These are phyloP conservation scores for Pulveroboletus sp. DNA, from an alignment of 768 basidiomycete genomes.

Conservation along the genomic window DNA sequence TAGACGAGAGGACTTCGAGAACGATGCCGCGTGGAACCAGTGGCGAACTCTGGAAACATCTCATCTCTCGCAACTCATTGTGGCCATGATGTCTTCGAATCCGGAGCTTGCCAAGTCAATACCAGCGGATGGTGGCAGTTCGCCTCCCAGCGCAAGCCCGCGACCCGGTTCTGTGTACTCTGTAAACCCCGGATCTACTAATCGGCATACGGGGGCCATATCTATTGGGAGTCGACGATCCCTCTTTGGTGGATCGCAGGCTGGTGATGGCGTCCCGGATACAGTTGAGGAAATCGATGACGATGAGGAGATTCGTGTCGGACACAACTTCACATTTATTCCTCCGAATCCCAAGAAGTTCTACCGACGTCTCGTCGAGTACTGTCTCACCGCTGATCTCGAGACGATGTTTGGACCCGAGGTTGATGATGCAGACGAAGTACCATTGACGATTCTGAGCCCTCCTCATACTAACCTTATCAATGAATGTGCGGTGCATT, in stretches of 20 bases:
- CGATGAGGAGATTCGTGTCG: constrained; percentile 68
- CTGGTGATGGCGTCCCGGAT: constrained; percentile 30
- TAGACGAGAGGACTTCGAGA: constrained; percentile 80
- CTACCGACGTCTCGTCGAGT: constrained; percentile 80
- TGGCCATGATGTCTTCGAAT: constrained; percentile 80
- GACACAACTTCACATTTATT: constrained; percentile 83
- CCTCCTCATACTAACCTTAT: constrained; percentile 74
- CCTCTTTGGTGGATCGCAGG: constrained; percentile 35
- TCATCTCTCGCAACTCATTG: constrained; percentile 82
- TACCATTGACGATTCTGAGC: constrained; percentile 88
- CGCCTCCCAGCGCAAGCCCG: constrained; percentile 24
- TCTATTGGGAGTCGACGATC: constrained; percentile 72
- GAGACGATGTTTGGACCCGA: constrained; percentile 86
- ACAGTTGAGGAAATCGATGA: constrained; percentile 39
- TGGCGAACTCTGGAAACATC: constrained; percentile 82
- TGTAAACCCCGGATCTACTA: constrained; percentile 30
- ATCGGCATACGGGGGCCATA: constrained; percentile 50
- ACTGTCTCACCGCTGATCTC: constrained; percentile 79
- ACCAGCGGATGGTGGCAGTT: constrained; percentile 41
- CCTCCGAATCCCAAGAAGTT: constrained; percentile 82
- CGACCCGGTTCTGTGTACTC: constrained; percentile 61
- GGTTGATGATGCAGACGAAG: constrained; percentile 93
- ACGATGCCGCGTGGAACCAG: constrained; percentile 74
- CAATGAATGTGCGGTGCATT: constrained; percentile 82
- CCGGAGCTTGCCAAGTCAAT: constrained; percentile 82